Percentiles rank a stretch among this genome's conserved stretches.
Evolutionary conservation across 1,284 basidiomycete species (phyloP).

Genomic region (Apiotrichum veenhuisii): DNA sequence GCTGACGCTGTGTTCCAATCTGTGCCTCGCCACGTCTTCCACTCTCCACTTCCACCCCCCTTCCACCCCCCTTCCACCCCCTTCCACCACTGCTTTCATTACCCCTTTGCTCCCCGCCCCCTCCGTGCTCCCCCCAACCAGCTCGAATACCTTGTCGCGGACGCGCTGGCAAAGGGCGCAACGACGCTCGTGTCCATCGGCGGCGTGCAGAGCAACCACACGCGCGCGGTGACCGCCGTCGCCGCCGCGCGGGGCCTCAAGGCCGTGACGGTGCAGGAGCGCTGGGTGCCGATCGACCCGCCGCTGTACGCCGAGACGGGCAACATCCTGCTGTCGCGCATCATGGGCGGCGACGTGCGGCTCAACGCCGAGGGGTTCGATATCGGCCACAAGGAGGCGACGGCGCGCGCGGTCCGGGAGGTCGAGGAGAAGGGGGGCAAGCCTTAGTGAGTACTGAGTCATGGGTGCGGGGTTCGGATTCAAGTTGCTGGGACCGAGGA

Average conservation of each 20-base stretch:
- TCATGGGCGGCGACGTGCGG: slow-evolving; percentile 41
- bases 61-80: neutral
- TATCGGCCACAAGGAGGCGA: slow-evolving; percentile 35
- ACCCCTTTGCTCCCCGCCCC: too few relatives aligned
- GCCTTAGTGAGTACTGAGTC: slow-evolving; percentile 31
- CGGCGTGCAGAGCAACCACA: slow-evolving; percentile 39
- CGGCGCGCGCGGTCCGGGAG: slow-evolving; percentile 28
- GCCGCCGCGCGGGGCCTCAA: slow-evolving; percentile 6
- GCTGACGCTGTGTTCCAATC: too few relatives aligned
- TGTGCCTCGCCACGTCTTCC: too few relatives aligned
- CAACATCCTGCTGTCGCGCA: slow-evolving; percentile 36
- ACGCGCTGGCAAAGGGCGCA: slow-evolving; percentile 27
- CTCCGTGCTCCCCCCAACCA: too few relatives aligned
- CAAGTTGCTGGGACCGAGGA: too few relatives aligned
- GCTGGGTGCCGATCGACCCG: slow-evolving; percentile 39
- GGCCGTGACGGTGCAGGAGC: slow-evolving; percentile 36
- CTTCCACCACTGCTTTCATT: neutral
- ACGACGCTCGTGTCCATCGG: slow-evolving; percentile 37
- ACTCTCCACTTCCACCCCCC: too few relatives aligned
- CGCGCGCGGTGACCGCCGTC: slow-evolving; percentile 30
- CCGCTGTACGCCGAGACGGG: slow-evolving; percentile 34
- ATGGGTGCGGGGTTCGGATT: too few relatives aligned
- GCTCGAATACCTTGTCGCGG: slow-evolving; percentile 39
- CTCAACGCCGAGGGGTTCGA: slow-evolving; percentile 32
- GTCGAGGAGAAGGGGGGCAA: slow-evolving; percentile 32